phyloP scores from a whole-genome alignment of 495 filamentous ascomycete genomes.

The Apodospora peruviana region DNA sequence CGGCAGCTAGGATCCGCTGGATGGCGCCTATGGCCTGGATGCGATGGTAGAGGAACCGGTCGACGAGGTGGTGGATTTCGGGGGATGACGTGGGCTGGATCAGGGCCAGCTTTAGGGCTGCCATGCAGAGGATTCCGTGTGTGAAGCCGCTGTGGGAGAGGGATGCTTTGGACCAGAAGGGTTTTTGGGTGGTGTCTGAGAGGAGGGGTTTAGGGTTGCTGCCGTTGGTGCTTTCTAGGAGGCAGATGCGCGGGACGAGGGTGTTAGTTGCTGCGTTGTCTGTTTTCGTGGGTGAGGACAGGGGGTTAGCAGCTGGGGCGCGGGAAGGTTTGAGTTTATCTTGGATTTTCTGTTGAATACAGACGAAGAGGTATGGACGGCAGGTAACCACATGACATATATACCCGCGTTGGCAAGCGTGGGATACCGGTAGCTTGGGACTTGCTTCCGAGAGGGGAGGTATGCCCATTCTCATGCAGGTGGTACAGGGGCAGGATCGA shows the following conservation, averaged over 20 bases:
- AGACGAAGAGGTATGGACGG: too few relatives aligned
- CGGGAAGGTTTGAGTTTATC: neutral
- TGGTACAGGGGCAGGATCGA: too few relatives aligned
- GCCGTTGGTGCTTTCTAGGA: neutral
- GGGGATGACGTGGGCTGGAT: constrained; percentile 1
- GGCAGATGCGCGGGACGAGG: constrained; percentile 4
- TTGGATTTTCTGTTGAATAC: too few relatives aligned
- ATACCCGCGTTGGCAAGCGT: too few relatives aligned
- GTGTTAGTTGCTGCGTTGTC: constrained; percentile 4
- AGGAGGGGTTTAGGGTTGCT: neutral
- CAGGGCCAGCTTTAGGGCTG: constrained; percentile 11
- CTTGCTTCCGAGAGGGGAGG: too few relatives aligned
- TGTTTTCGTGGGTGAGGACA: neutral
- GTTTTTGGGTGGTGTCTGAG: constrained; percentile 5
- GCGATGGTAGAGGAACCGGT: constrained; percentile 15
- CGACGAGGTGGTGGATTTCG: neutral
- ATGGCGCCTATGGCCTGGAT: constrained; percentile 11
- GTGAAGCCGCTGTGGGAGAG: constrained; percentile 9
- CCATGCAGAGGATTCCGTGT: constrained; percentile 8
- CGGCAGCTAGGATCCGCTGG: constrained; percentile 2
- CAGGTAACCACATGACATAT: too few relatives aligned
- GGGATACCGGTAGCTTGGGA: too few relatives aligned
- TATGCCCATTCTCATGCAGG: too few relatives aligned
- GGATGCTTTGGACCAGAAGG: constrained; percentile 10
- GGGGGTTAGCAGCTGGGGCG: neutral